Evolutionary conservation across 2,329 filamentous ascomycete species (phyloP), one percentile per base, ranked within the genome.

Genomic region (Claviceps arundinis): DNA sequence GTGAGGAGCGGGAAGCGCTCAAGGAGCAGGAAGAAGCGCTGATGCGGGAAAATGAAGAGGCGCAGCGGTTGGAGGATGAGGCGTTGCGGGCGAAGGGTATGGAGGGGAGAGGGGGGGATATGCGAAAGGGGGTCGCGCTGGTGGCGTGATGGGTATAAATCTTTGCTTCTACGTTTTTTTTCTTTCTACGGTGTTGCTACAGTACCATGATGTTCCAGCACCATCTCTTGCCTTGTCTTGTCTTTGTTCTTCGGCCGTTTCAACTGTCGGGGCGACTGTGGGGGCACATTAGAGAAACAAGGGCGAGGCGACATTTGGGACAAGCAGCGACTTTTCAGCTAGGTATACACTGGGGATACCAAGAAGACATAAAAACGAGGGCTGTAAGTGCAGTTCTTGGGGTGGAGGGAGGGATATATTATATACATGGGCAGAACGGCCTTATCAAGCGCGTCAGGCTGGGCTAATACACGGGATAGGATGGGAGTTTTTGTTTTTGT

Each of bases 1-100:
- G 64, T 6, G 73, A 71, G 34, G 53, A 54, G 50, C 50, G 73
- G 54, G 63, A 66, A 50, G 69, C 66, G 30, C 68, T 76, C 54
- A 69, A 67, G 46, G 72, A 76, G 55, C 74, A 78, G 61, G 74
- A 76, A 57, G 70, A 73, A 58, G 74, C 68, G 26, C 62, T 78
- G 14, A 64, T 74, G 61, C 68, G 70, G 43, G 75, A 78, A 63
- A 76, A 78, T 55, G 76, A 78, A 58, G 76, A 78, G 58, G 75
- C 74, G 1, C 70, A 77, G 57, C 65, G 74, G 53, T 64, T 76
- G 22, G 74, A 75, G 51, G 75, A 76, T 48, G 73, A 75, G 55
- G 71, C 68, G 47, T 66, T 62, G 22, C 57, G 58, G 51, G 62
- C 58, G 5, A 64, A 61, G 53, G 55, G 51, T 45, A 51, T 62